Evolutionary conservation across 805 yeast species (phyloP), one percentile per base, ranked within the genome.

Genomic region (Saccharomycopsis guyanensis): DNA sequence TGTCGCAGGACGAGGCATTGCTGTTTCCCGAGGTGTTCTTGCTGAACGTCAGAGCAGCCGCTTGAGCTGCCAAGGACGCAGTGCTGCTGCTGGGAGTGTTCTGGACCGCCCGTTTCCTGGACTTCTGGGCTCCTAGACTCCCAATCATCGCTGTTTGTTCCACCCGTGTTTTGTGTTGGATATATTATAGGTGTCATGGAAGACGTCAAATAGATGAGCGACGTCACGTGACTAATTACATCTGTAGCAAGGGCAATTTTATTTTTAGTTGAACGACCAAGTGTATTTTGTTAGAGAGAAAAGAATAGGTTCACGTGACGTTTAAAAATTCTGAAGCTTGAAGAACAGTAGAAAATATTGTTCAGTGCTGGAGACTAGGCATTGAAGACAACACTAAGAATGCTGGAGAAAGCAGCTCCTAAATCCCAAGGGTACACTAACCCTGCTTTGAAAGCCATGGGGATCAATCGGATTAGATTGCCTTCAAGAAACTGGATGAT

Each of bases 401-500:
- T n/a, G n/a, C n/a, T n/a, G n/a, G 10, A 33, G 19, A 8, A 8
- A 10, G 19, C 37, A 6, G 19, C 37, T 33, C 15, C 39, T 10
- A 16, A 40, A 10, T n/a, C 40, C 20, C 19, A 35, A 50, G 73
- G 72, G 6, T 78, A 71, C 69, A 60, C 75, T 7, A 82, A 88
- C 57, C 95, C 96, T 1, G 95, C 94, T 1, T 72, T 89, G 39
- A 66, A 75, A 53, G 82, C 86, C 57, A 76, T 91, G 85, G 97
- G 97, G 0, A 74, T 91, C 40, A 86, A 87, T 3, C 65, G 81
- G 12, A 56, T 88, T 19, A 74, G 82, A 33, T 66, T 93, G 12
- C 98, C 98, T 0, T 82, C 95, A 0, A 71, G 96, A 52, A 93
- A 91, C 66, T 91, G 97, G 98, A 64, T 76, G 69, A 85, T 88